These are phyloP conservation scores for Suillus sp. DNA, from an alignment of 768 basidiomycete genomes.

Conservation along the genomic window DNA sequence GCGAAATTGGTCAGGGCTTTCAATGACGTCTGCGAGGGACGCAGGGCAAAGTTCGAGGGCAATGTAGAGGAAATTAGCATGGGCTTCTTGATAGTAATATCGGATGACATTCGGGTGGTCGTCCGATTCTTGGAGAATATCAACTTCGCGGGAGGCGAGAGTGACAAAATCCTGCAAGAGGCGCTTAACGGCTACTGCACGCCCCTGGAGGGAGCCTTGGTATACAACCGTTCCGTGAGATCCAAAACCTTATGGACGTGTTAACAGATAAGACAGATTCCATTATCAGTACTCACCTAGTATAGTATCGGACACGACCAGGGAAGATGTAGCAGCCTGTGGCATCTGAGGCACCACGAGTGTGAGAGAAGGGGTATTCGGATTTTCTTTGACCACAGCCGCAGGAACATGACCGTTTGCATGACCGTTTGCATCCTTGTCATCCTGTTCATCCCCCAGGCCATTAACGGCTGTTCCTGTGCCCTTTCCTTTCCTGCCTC, in stretches of 20 bases:
- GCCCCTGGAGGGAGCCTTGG: conserved; percentile 92
- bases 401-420: conserved; percentile 30
- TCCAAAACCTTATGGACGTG: conserved; percentile 70
- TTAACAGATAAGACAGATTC: conserved; percentile 3
- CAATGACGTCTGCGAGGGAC: conserved; percentile 85
- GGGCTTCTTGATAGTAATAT: conserved; percentile 96
- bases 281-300: conserved; percentile 55
- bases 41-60: conserved; percentile 94
- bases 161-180: conserved; percentile 95
- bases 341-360: conserved; percentile 30
- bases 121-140: conserved; percentile 93
- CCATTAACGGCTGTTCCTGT: conserved; percentile 16
- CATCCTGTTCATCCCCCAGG: conserved; percentile 22
- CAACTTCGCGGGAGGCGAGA: conserved; percentile 90
- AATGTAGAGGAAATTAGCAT: conserved; percentile 94
- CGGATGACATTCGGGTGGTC: conserved; percentile 98
- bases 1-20: conserved; percentile 74
- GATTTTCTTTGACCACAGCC: conserved; percentile 23
- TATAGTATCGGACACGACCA: conserved; percentile 72
- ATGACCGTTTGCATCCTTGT: conserved; percentile 42
- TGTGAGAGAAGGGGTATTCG: conserved; percentile 23
- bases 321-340: conserved; percentile 42
- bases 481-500: conserved; percentile 58
- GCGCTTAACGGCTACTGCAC: conserved; percentile 98
- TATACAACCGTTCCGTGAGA: conserved; percentile 97